Percentiles rank a stretch among this genome's conserved stretches.
phyloP scores from a whole-genome alignment of 2,329 filamentous ascomycete species.

The Ophiostoma triangulosporum region DNA sequence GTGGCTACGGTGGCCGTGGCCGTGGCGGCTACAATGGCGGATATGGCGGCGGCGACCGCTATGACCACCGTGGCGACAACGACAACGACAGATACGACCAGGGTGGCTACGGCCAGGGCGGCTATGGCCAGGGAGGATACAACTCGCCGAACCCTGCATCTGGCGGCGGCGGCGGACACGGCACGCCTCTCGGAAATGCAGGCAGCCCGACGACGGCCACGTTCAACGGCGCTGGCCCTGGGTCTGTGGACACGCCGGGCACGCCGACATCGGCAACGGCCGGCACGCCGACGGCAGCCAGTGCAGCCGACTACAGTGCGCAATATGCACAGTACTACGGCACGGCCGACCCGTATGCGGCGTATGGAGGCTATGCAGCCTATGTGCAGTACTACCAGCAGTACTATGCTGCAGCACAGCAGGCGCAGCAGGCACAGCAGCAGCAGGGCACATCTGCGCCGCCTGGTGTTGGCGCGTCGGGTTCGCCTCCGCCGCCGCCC shows the following conservation, averaged over 20 bases:
- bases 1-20: slow-evolving; percentile 25
- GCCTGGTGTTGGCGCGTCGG: slow-evolving; percentile 14
- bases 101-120: background rate
- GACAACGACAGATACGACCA: background rate
- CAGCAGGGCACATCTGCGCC: slow-evolving; percentile 17
- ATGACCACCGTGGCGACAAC: slow-evolving; percentile 17
- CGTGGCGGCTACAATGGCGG: slow-evolving; percentile 9
- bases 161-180: slow-evolving; percentile 1
- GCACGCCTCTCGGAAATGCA: slow-evolving; percentile 16
- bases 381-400: slow-evolving; percentile 63
- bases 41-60: slow-evolving; percentile 17
- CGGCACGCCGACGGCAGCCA: background rate
- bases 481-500: slow-evolving; percentile 36
- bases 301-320: slow-evolving; percentile 51
- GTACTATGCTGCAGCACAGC: slow-evolving; percentile 45
- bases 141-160: slow-evolving; percentile 27
- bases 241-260: background rate
- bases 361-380: slow-evolving; percentile 79
- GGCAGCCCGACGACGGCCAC: slow-evolving; percentile 25
- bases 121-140: slow-evolving; percentile 20
- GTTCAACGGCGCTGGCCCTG: background rate
- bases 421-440: slow-evolving; percentile 36
- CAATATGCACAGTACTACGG: slow-evolving; percentile 78
- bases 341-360: slow-evolving; percentile 62
- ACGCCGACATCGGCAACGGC: background rate